Percentiles rank a stretch among this genome's conserved stretches.
Evolutionary conservation across 495 filamentous ascomycete genomes (phyloP).

Genomic region (Xylaria castorea): DNA sequence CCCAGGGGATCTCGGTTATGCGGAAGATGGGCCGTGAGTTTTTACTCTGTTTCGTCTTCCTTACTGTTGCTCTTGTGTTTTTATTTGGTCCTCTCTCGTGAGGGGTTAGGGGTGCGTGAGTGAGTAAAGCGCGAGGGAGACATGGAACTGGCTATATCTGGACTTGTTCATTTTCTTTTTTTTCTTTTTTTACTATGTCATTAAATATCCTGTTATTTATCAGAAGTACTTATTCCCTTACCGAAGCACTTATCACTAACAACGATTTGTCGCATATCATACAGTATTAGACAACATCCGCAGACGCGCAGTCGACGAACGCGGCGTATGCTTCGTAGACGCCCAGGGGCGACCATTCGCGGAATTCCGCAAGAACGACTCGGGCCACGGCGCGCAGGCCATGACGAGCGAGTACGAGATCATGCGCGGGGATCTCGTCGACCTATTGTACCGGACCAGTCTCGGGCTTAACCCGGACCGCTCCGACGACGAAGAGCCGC

Average conservation of each 20-base stretch:
- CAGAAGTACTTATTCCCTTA: neutral
- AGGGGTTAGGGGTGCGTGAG: neutral
- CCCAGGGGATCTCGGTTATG: conserved; percentile 54
- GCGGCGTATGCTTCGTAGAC: conserved; percentile 51
- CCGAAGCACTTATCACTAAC: neutral
- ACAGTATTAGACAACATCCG: conserved; percentile 48
- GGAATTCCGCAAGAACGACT: conserved; percentile 44
- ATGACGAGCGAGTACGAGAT: conserved; percentile 62
- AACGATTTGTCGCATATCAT: neutral
- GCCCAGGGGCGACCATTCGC: conserved; percentile 44
- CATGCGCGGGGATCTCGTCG: conserved; percentile 55
- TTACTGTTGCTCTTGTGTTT: neutral
- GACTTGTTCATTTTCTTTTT: too few relatives aligned
- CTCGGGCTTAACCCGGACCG: conserved; percentile 43
- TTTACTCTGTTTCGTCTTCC: neutral
- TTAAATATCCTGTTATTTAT: neutral
- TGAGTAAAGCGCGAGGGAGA: neutral
- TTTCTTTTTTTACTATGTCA: too few relatives aligned
- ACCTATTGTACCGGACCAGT: conserved; percentile 54
- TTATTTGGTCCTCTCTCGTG: neutral
- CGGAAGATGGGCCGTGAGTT: conserved; percentile 50
- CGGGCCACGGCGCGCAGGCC: conserved; percentile 48
- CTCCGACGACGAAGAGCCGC: neutral
- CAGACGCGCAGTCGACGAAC: conserved; percentile 42
- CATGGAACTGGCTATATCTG: neutral